Evolutionary conservation across 805 yeast genomes (phyloP), one percentile per base, ranked within the genome.

Genomic region (Saccharomycodes ludwigii): DNA sequence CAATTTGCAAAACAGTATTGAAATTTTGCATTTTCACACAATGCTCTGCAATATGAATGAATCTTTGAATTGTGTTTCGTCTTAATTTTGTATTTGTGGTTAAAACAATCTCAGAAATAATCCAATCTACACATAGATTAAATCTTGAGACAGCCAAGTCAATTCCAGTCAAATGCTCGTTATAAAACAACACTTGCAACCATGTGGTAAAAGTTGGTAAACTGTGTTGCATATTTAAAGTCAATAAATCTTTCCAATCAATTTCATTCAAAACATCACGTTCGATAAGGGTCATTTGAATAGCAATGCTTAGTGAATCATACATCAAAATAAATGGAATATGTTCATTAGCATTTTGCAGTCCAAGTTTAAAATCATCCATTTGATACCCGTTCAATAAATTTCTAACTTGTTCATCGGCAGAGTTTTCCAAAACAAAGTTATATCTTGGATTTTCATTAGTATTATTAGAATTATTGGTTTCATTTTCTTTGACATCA

Each of bases 211-310:
- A 76, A 1, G 85, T 78, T 1, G 66, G 68, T 29, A 79, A 52
- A 21, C 73, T 71, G 36, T 69, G 68, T 32, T 72, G 70, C 84
- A 94, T 79, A 30, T 72, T 66, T 39, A 81, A 58, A 39, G 83
- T 86, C 26, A 86, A 65, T 27, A 88, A 63, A 42, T 84, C 95
- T 44, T 74, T 76, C 96, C 97, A 88, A 52, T 88, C 96, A 24
- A 91, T 68, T 46, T 84, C 95, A 32, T 72, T 66, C 15, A 86
- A 54, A 26, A 85, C 69, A 52, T 91, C 97, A 32, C 75, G 65
- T 52, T 91, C 98, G 40, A 88, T 79, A 30, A 82, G 51, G 0
- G 97, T 88, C 54, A 88, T 65, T 40, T 88, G 96, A 40, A 75
- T 70, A 5, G 93, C 85, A 19, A 91, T 56, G 0, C 68, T 58